phyloP scores from a whole-genome alignment of 2,329 filamentous ascomycete genomes.

The Alternaria incomplexa region DNA sequence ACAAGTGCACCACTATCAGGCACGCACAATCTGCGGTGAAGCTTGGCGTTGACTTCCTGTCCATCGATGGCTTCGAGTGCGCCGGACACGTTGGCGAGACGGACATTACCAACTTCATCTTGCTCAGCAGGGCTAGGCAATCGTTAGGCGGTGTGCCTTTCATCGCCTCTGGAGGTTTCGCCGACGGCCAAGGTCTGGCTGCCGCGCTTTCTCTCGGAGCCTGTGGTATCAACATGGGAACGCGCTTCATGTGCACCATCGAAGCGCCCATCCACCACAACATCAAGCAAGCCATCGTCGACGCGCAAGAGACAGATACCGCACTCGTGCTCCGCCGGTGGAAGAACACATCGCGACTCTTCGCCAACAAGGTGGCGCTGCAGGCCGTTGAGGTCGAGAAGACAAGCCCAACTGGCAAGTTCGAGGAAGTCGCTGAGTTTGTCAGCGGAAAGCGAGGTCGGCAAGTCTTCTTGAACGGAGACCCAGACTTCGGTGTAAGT shows the following conservation, averaged over 20 bases:
- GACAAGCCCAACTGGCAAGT: slow-evolving; percentile 83
- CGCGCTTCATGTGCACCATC: slow-evolving; percentile 93
- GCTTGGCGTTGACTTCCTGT: slow-evolving; percentile 94
- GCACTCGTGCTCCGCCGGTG: slow-evolving; percentile 85
- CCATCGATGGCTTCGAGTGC: slow-evolving; percentile 97
- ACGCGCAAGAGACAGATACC: slow-evolving; percentile 88
- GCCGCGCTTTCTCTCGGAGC: slow-evolving; percentile 89
- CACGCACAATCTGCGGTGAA: slow-evolving; percentile 92
- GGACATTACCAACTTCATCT: slow-evolving; percentile 88
- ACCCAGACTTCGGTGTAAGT: slow-evolving; percentile 76
- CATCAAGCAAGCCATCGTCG: slow-evolving; percentile 92
- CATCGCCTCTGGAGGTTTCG: slow-evolving; percentile 94
- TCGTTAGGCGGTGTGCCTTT: slow-evolving; percentile 79
- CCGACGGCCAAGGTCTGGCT: slow-evolving; percentile 90
- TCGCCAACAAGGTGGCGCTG: slow-evolving; percentile 85
- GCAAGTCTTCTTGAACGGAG: slow-evolving; percentile 90
- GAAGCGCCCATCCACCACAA: slow-evolving; percentile 92
- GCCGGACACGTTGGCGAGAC: slow-evolving; percentile 87
- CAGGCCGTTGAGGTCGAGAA: slow-evolving; percentile 83
- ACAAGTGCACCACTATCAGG: slow-evolving; percentile 97
- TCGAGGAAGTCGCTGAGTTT: slow-evolving; percentile 82
- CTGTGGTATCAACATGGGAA: slow-evolving; percentile 98
- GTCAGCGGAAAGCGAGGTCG: slow-evolving; percentile 91
- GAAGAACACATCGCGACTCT: slow-evolving; percentile 90
- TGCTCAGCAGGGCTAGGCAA: slow-evolving; percentile 85